Conservation (phyloP, 2,329 filamentous ascomycete species). For the Xylaria multiplex region DNA sequence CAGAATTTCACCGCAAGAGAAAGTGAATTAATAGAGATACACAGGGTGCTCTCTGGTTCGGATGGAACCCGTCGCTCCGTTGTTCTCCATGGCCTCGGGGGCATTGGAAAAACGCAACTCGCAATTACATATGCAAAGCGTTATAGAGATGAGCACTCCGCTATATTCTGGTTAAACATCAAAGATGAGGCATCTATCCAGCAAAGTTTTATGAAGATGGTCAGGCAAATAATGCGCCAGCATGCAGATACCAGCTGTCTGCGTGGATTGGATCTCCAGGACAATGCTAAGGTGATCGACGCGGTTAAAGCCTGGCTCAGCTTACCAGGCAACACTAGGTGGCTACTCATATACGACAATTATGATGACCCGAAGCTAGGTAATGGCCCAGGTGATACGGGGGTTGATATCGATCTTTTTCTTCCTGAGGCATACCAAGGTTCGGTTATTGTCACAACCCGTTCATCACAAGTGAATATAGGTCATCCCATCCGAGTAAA, state of each 20-base stretch:
- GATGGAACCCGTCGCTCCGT: conserved; percentile 39
- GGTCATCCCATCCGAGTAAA: conserved; percentile 51
- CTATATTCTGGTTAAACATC: conserved; percentile 38
- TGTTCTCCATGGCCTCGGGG: conserved; percentile 36
- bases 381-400: conserved; percentile 39
- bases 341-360: conserved; percentile 56
- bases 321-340: conserved; percentile 49
- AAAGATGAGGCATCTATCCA: conserved; percentile 31
- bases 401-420: conserved; percentile 27
- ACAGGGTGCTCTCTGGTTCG: not conserved
- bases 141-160: conserved; percentile 31
- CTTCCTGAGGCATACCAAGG: conserved; percentile 52
- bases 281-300: not conserved
- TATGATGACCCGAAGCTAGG: conserved; percentile 52
- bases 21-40: conserved; percentile 29
- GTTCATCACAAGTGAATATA: conserved; percentile 48
- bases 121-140: conserved; percentile 35
- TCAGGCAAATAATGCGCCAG: conserved; percentile 26
- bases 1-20: conserved; percentile 26
- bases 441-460: conserved; percentile 55
- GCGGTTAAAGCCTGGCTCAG: conserved; percentile 51
- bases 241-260: conserved; percentile 4
- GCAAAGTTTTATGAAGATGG: conserved; percentile 35
- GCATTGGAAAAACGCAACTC: conserved; percentile 40
- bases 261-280: not conserved